Conservation (phyloP, 2,329 filamentous ascomycete species). For the Aureobasidium namibiae region DNA sequence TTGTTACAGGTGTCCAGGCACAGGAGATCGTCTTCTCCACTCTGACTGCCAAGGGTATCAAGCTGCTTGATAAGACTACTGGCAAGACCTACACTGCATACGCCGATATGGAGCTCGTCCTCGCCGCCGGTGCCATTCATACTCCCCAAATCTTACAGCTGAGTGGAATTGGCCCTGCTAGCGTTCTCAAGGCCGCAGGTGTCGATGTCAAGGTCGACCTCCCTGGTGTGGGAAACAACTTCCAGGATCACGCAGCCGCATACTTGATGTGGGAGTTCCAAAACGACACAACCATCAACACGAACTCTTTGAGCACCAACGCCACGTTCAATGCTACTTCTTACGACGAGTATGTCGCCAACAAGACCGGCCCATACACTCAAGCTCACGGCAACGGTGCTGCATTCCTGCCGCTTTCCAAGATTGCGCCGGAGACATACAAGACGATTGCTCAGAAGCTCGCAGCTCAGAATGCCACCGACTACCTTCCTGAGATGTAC, state of each 20-base stretch:
- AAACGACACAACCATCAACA: conserved; percentile 18
- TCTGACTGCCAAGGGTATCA: conserved; percentile 14
- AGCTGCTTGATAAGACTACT: background rate
- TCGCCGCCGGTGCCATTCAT: conserved; percentile 28
- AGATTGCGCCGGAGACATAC: conserved; percentile 13
- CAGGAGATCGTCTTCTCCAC: conserved; percentile 14
- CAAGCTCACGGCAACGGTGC: conserved; percentile 27
- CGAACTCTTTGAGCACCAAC: conserved; percentile 26
- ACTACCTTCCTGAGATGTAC: conserved; percentile 18
- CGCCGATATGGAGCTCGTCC: conserved; percentile 25
- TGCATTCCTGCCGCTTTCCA: conserved; percentile 18
- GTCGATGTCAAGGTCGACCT: conserved; percentile 24
- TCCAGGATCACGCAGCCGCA: conserved; percentile 22
- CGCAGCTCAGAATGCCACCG: conserved; percentile 15
- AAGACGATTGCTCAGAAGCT: conserved; percentile 12
- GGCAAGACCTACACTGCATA: background rate
- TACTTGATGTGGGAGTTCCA: conserved; percentile 14
- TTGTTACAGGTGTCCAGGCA: conserved; percentile 21
- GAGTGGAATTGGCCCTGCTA: conserved; percentile 21
- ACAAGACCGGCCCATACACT: conserved; percentile 22
- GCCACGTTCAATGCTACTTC: conserved; percentile 16
- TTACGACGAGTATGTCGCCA: conserved; percentile 23
- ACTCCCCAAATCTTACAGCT: conserved; percentile 29
- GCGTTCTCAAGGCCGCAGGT: conserved; percentile 21
- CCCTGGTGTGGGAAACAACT: conserved; percentile 27